Conservation (phyloP, 768 basidiomycete genomes). For the Gautieria morchelliformis region DNA sequence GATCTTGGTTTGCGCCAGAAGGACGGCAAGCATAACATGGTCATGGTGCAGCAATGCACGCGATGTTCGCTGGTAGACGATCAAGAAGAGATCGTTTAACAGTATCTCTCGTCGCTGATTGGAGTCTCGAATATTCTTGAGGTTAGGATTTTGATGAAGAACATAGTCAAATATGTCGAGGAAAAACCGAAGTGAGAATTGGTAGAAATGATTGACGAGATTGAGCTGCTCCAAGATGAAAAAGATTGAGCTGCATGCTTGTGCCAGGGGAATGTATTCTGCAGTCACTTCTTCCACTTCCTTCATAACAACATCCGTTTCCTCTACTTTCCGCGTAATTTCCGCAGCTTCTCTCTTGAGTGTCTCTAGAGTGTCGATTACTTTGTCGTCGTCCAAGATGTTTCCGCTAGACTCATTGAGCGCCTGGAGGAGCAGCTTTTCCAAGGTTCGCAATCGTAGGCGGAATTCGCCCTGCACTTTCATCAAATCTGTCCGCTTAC, state of each 20-base stretch:
- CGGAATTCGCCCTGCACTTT: conserved; percentile 98
- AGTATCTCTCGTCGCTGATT: conserved; percentile 67
- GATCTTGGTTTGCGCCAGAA: conserved; percentile 83
- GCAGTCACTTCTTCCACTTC: conserved; percentile 94
- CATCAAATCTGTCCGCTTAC: conserved; percentile 92
- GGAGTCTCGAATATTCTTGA: conserved; percentile 70
- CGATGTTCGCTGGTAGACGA: conserved; percentile 82
- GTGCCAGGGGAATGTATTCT: conserved; percentile 89
- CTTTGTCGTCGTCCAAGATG: conserved; percentile 97
- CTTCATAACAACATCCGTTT: conserved; percentile 91
- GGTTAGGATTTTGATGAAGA: conserved; percentile 84
- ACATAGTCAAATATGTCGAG: conserved; percentile 96
- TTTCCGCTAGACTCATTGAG: conserved; percentile 95
- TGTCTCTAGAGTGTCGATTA: conserved; percentile 92
- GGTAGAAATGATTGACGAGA: conserved; percentile 94
- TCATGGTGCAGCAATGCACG: conserved; percentile 85
- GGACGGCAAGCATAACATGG: conserved; percentile 81
- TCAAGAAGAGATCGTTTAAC: conserved; percentile 79
- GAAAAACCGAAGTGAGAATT: conserved; percentile 97
- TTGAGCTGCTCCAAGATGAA: conserved; percentile 95
- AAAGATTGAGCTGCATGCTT: conserved; percentile 93
- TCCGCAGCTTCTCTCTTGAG: conserved; percentile 95
- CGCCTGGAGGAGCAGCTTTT: conserved; percentile 87
- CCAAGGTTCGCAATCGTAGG: conserved; percentile 81
- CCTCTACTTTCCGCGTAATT: conserved; percentile 90